Conservation (phyloP, 345 rosid species). For the Rhodomyrtus tomentosa region DNA sequence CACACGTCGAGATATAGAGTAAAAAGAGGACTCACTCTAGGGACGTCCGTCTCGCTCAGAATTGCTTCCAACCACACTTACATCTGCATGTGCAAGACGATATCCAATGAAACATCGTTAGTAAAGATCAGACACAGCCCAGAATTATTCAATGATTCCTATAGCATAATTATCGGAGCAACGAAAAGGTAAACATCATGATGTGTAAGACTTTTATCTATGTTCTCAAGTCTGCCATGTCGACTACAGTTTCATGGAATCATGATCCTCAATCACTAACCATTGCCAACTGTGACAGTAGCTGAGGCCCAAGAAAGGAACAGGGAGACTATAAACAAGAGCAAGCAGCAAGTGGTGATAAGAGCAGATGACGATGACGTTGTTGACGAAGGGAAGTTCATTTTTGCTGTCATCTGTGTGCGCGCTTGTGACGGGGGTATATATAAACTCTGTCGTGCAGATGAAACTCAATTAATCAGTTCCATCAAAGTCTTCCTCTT, state of each 20-base stretch:
- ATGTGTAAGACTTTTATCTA: not conserved
- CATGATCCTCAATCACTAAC: not conserved
- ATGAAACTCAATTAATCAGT: not conserved
- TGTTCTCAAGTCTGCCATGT: not conserved
- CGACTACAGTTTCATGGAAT: not conserved
- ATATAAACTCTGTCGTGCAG: not conserved
- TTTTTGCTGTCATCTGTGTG: not conserved
- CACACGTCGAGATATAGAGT: too few species aligned
- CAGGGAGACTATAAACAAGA: too few species aligned
- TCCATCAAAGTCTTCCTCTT: not conserved
- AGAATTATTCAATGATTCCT: not conserved
- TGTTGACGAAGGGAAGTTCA: too few species aligned
- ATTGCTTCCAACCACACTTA: too few species aligned
- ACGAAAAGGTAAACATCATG: not conserved
- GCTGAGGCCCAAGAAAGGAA: too few species aligned
- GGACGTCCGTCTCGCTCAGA: too few species aligned
- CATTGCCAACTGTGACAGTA: rapidly evolving
- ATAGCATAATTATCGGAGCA: too few species aligned
- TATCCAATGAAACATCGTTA: not conserved
- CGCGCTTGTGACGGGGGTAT: not conserved
- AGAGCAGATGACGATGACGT: too few species aligned
- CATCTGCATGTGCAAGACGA: too few species aligned
- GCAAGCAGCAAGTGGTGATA: too few species aligned
- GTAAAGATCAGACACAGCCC: not conserved
- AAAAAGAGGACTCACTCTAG: too few species aligned